phyloP scores from a whole-genome alignment of 2,329 filamentous ascomycete species.

The Colletotrichum chlorophyti region DNA sequence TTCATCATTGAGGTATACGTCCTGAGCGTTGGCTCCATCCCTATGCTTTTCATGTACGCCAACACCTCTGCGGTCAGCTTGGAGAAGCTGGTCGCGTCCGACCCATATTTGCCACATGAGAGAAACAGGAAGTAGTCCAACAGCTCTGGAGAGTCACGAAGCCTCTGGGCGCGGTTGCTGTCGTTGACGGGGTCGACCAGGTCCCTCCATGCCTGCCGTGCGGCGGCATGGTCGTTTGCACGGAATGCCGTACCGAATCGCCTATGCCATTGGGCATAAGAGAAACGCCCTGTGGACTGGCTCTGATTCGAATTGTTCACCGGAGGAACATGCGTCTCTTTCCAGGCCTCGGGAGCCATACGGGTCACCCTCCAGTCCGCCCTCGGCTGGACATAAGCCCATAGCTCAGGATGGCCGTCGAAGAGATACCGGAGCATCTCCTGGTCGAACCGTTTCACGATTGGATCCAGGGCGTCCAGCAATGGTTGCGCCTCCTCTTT shows the following conservation, averaged over 20 bases:
- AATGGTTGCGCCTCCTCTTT: conserved; percentile 6
- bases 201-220: conserved; percentile 38
- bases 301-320: no score
- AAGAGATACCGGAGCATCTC: conserved; percentile 15
- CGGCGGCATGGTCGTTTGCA: conserved; percentile 1
- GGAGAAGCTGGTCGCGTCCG: not conserved
- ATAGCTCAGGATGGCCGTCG: conserved; percentile 6
- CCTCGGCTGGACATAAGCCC: conserved; percentile 21
- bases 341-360: conserved; percentile 3
- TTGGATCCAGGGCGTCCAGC: conserved; percentile 4
- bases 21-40: conserved; percentile 63
- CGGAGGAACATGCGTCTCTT: not conserved
- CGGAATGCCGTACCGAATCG: conserved; percentile 17
- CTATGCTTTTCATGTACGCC: conserved; percentile 51
- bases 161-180: conserved; percentile 33
- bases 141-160: conserved; percentile 42
- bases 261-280: conserved; percentile 26
- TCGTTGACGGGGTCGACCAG: conserved; percentile 36
- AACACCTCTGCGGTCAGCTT: conserved; percentile 37
- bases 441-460: conserved; percentile 24
- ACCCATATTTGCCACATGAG: conserved; percentile 38
- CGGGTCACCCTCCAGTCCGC: conserved; percentile 20
- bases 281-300: not conserved
- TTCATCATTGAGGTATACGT: conserved; percentile 79
- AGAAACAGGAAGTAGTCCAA: conserved; percentile 49